These are phyloP conservation scores for Haplosporangium gracile DNA, from an alignment of 192 early-diverging fungal species.

Conservation along the genomic window DNA sequence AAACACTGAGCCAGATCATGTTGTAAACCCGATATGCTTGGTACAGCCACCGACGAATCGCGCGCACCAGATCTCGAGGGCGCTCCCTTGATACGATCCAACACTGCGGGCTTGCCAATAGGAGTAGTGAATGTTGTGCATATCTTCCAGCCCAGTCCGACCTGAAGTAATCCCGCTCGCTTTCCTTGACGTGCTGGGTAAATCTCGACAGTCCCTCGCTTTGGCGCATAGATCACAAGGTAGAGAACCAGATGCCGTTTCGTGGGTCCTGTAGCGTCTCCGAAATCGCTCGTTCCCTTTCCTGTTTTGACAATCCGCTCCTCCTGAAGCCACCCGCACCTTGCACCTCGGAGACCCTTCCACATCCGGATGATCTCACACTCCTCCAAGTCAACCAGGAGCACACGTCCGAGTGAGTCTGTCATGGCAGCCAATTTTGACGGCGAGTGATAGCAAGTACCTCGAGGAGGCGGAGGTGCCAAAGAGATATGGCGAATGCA, in stretches of 20 bases:
- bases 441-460: conserved; percentile 53
- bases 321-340: conserved; percentile 78
- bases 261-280: conserved; percentile 27
- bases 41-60: background rate
- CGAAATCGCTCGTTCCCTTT: conserved; percentile 43
- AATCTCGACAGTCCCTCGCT: conserved; percentile 74
- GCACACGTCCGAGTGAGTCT: conserved; percentile 76
- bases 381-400: conserved; percentile 72
- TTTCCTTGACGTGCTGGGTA: conserved; percentile 73
- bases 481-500: conserved; percentile 65
- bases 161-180: conserved; percentile 68
- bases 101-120: conserved; percentile 58
- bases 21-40: background rate
- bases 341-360: conserved; percentile 80
- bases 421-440: conserved; percentile 69
- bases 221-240: conserved; percentile 73
- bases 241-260: conserved; percentile 57
- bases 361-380: conserved; percentile 77
- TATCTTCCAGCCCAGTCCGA: conserved; percentile 70
- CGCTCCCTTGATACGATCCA: conserved; percentile 44
- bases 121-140: conserved; percentile 60
- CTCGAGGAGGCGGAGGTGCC: conserved; percentile 60
- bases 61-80: background rate
- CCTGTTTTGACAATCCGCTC: conserved; percentile 38
- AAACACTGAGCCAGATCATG: conserved; percentile 61